phyloP scores from a whole-genome alignment of 2,329 filamentous ascomycete genomes.

The Neofusicoccum umdonicola region DNA sequence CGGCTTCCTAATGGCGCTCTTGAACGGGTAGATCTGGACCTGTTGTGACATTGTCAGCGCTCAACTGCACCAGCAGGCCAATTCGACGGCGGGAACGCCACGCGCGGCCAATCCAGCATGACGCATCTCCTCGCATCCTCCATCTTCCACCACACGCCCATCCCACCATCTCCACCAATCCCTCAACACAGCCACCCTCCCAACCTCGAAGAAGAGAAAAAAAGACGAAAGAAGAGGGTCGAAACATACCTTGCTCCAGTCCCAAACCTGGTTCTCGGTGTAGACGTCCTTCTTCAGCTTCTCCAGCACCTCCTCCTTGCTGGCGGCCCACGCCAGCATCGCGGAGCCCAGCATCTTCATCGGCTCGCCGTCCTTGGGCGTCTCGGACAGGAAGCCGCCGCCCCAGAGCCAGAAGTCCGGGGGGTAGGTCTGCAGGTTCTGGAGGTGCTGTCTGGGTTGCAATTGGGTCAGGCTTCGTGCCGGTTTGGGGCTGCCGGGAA shows the following conservation, averaged over 20 bases:
- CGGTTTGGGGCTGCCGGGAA: neutral
- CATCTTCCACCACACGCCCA: too few species aligned
- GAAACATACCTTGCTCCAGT: constrained; percentile 48
- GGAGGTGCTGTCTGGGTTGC: constrained; percentile 52
- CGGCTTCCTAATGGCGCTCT: constrained; percentile 45
- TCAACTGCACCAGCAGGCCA: too few species aligned
- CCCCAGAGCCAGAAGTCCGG: constrained; percentile 63
- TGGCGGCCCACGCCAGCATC: constrained; percentile 64
- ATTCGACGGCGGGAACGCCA: too few species aligned
- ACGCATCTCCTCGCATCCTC: too few species aligned
- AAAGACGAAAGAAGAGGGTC: constrained; percentile 15
- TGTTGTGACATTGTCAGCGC: neutral
- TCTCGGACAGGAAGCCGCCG: constrained; percentile 64
- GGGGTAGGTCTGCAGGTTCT: constrained; percentile 52
- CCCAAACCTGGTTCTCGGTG: constrained; percentile 71
- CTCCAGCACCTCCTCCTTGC: constrained; percentile 66
- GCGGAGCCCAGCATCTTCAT: constrained; percentile 73
- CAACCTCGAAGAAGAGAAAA: neutral
- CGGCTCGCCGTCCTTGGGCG: constrained; percentile 62
- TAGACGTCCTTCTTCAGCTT: constrained; percentile 72
- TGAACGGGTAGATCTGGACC: constrained; percentile 48
- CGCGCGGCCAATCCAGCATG: too few species aligned
- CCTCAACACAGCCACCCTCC: neutral
- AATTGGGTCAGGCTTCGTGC: too few species aligned
- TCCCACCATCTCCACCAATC: too few species aligned